A percentile compares a stretch with the other conserved stretches of the same genome.
Conservation (phyloP, 495 filamentous ascomycete species). For the Hypomontagnella monticulosa region DNA sequence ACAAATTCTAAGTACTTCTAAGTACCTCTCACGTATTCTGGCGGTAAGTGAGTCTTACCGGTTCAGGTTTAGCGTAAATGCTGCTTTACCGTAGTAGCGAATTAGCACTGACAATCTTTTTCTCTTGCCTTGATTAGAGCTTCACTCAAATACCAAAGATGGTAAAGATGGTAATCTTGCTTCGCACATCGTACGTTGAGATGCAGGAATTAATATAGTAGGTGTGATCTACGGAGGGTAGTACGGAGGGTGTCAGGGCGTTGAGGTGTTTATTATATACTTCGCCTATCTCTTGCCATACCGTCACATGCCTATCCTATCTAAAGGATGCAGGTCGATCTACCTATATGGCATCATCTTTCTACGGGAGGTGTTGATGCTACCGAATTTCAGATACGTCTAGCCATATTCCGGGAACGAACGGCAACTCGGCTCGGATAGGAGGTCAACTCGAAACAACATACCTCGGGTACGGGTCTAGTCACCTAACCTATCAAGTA, state of each 20-base stretch:
- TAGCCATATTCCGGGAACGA: conserved; percentile 12
- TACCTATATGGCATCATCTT: conserved; percentile 13
- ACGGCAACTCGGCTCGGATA: conserved; percentile 35
- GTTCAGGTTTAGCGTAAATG: conserved; percentile 26
- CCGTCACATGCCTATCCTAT: conserved; percentile 19
- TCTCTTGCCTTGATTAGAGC: conserved; percentile 12
- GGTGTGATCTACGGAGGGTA: conserved; percentile 33
- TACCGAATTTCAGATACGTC: background rate
- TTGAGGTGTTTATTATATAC: conserved; percentile 1
- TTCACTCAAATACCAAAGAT: background rate
- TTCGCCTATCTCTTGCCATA: conserved; percentile 9
- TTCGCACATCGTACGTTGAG: conserved; percentile 30
- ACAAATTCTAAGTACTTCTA: background rate
- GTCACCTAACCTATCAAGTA: conserved; percentile 35
- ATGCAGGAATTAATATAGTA: conserved; percentile 25
- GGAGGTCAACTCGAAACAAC: conserved; percentile 18
- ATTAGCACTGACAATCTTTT: conserved; percentile 6
- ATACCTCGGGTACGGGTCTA: background rate
- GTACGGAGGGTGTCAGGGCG: no score
- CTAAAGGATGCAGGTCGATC: conserved; percentile 8
- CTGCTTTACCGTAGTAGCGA: conserved; percentile 27
- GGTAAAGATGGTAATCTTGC: conserved; percentile 4
- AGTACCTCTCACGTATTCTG: conserved; percentile 24
- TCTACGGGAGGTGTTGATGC: conserved; percentile 5
- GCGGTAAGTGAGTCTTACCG: conserved; percentile 7